A percentile compares a stretch with the other conserved stretches of the same genome.
These are phyloP conservation scores for Periconia macrospinosa DNA, from an alignment of 2,329 filamentous ascomycete genomes.

Conservation along the genomic window DNA sequence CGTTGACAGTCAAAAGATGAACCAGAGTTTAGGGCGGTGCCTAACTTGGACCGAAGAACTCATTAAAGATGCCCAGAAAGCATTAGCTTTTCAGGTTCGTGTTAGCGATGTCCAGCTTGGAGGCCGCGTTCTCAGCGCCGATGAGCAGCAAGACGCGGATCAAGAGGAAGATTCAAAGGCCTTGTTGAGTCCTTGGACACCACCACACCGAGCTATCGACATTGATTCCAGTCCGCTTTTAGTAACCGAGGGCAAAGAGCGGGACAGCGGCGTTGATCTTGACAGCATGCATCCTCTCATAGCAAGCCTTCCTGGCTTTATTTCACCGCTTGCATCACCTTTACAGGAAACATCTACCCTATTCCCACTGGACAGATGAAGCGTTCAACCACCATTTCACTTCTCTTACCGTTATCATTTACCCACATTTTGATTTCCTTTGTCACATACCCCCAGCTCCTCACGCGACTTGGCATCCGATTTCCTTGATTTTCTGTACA, in stretches of 20 bases:
- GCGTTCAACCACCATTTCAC: conserved; percentile 15
- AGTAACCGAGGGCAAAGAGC: conserved; percentile 28
- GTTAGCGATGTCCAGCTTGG: conserved; percentile 80
- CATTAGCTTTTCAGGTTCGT: conserved; percentile 78
- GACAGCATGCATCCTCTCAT: conserved; percentile 29
- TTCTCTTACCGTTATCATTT: conserved; percentile 5
- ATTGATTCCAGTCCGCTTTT: conserved; percentile 14
- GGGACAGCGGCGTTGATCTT: conserved; percentile 43
- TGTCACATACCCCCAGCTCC: conserved; percentile 3
- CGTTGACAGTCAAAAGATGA: conserved; percentile 90
- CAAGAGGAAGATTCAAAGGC: conserved; percentile 27
- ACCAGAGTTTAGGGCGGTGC: conserved; percentile 88
- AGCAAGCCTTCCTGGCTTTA: conserved; percentile 14
- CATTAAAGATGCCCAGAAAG: conserved; percentile 85
- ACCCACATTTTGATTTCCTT: conserved; percentile 14
- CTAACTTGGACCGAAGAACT: conserved; percentile 87
- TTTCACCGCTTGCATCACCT: conserved; percentile 30
- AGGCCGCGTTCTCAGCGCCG: conserved; percentile 72
- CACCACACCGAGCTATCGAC: conserved; percentile 23
- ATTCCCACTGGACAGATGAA: conserved; percentile 24
- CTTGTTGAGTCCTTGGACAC: conserved; percentile 43
- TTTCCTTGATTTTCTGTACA: conserved; percentile 2
- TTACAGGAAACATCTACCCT: conserved; percentile 28
- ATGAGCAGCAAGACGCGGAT: conserved; percentile 56
- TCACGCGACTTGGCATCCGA: conserved; percentile 14